Conservation (phyloP, 441 rosid species). For the Macaranga tanarius region DNA sequence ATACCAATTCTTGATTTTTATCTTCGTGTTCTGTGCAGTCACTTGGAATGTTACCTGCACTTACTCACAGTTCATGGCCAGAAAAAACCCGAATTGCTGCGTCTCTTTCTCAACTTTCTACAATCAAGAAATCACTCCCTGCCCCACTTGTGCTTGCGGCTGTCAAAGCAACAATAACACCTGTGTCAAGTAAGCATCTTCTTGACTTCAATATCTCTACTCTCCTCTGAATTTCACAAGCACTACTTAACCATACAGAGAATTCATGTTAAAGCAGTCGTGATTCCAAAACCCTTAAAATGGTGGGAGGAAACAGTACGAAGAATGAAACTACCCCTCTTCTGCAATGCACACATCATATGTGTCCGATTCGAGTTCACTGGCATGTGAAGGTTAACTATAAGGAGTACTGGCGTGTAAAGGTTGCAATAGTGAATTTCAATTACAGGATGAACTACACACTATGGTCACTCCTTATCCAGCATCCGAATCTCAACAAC, state of each 20-base stretch:
- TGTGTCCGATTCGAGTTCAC: slow-evolving; percentile 87
- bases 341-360: slow-evolving; percentile 77
- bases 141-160: slow-evolving; percentile 83
- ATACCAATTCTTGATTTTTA: neutral
- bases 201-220: neutral
- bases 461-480: slow-evolving; percentile 62
- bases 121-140: slow-evolving; percentile 72
- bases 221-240: too few relatives aligned
- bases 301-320: slow-evolving; percentile 55
- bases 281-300: slow-evolving; percentile 54
- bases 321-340: slow-evolving; percentile 54
- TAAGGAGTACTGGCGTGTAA: slow-evolving; percentile 78
- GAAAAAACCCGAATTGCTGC: slow-evolving; percentile 75
- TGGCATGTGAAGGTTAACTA: slow-evolving; percentile 87
- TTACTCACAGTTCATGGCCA: slow-evolving; percentile 81
- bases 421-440: slow-evolving; percentile 73
- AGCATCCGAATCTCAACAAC: slow-evolving; percentile 79
- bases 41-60: slow-evolving; percentile 96
- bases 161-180: slow-evolving; percentile 52
- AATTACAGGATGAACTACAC: slow-evolving; percentile 71
- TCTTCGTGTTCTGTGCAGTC: slow-evolving; percentile 46
- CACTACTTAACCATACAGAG: neutral
- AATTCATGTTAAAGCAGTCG: slow-evolving; percentile 43
- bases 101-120: slow-evolving; percentile 92
- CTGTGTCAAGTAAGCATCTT: slow-evolving; percentile 62